Evolutionary conservation across 495 filamentous ascomycete species (phyloP), one percentile per base, ranked within the genome.

Genomic region (Penicillium verhagenii): DNA sequence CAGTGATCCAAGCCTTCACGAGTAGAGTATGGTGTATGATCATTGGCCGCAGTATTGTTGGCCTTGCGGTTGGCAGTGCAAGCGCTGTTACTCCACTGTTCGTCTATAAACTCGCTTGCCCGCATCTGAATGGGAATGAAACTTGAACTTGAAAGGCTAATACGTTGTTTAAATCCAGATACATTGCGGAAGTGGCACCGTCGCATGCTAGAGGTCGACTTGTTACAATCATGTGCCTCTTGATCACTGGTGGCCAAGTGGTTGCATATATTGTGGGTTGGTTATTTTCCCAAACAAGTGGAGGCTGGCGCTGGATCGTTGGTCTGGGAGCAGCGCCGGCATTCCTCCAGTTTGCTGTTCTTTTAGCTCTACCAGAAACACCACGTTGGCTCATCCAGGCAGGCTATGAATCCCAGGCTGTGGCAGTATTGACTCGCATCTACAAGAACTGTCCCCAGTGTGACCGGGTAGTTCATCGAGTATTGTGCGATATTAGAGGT

Each of bases 301-400:
- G 80, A 13, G 90, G 87, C 19, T 97, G 92, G 92, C 75, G 92
- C 52, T 95, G 88, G 85, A 89, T 95, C 79, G 90, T 97, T 1
- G 92, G 92, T 0, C 71, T 97, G 9, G 92, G 92, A 2, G 90
- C 87, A 23, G 49, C 86, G 45, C 92, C 92, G 0, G 92, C 91
- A 6, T 72, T 82, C 3, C 52, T 90, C 7, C 92, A 96, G 66
- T 80, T 82, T 31, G 60, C 76, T 0, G 67, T 91, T 20, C 71
- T 96, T 53, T 50, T 82, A 2, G 64, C 81, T 37, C 81, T 96
- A 78, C 91, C 92, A 0, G 92, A 97, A 69, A 92, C 87, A 6
- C 92, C 92, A 31, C 78, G 92, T 20, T 96, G 90, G 90, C 77
- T 96, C 42, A 84, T 93, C 0, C 86, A 88, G 61, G 83, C 78